Conservation (phyloP, 768 basidiomycete species). For the Hydnum rufescens region DNA sequence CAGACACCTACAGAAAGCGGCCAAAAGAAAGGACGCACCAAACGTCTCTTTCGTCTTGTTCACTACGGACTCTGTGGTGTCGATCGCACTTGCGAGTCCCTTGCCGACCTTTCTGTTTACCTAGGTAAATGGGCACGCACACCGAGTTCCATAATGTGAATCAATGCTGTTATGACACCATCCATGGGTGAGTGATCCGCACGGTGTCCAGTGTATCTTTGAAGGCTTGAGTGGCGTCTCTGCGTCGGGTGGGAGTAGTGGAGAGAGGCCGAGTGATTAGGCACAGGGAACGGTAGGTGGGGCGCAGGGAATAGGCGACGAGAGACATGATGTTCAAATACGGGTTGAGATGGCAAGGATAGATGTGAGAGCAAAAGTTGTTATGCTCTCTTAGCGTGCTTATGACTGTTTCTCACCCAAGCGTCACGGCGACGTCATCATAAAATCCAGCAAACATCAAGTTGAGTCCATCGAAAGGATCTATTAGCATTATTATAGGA, state of each 20-base stretch:
- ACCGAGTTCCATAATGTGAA: neutral
- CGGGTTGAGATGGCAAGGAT: neutral
- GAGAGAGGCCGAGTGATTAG: neutral
- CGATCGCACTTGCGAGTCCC: slow-evolving; percentile 1
- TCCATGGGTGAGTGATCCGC: too few species aligned
- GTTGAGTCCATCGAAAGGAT: too few species aligned
- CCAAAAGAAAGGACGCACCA: too few species aligned
- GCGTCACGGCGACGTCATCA: too few species aligned
- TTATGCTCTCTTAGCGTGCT: neutral
- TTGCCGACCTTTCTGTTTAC: slow-evolving; percentile 2
- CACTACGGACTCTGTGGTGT: neutral
- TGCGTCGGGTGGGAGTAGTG: neutral
- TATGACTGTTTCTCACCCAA: too few species aligned
- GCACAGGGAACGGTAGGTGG: too few species aligned
- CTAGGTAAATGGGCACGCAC: neutral
- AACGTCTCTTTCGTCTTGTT: slow-evolving; percentile 2
- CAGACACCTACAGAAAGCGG: too few species aligned
- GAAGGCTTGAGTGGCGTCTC: neutral
- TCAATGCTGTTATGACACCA: too few species aligned
- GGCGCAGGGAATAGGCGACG: neutral
- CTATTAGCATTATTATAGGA: neutral
- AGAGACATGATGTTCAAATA: neutral
- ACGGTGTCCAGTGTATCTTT: neutral
- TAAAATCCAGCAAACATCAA: too few species aligned
- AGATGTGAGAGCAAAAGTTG: neutral